Conservation (phyloP, 164 flowering plant species). For the Macadamia integrifolia region DNA sequence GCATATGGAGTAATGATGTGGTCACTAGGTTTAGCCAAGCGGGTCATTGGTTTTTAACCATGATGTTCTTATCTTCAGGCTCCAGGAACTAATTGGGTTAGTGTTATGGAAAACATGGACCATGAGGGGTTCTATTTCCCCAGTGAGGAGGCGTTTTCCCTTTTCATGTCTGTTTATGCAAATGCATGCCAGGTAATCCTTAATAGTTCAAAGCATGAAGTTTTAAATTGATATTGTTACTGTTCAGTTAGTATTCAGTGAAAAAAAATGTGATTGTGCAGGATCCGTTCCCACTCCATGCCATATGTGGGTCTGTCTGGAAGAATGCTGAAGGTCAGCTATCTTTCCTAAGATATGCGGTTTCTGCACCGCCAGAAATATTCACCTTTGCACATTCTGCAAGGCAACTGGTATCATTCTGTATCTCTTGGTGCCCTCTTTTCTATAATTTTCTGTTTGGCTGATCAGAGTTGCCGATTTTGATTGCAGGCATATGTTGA, state of each 20-base stretch:
- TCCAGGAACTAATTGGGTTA: conserved; percentile 68
- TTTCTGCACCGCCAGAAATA: conserved; percentile 66
- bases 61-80: conserved; percentile 48
- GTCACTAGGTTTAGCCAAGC: background rate
- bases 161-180: conserved; percentile 66
- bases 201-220: too few relatives aligned
- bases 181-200: conserved; percentile 38
- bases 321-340: conserved; percentile 78
- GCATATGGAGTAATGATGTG: background rate
- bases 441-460: conserved; percentile 1
- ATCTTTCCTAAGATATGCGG: conserved; percentile 81
- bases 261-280: conserved; percentile 21
- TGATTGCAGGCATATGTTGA: conserved; percentile 53
- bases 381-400: conserved; percentile 66
- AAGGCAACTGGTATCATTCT: conserved; percentile 56
- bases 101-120: conserved; percentile 80
- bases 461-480: conserved; percentile 1
- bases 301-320: conserved; percentile 81
- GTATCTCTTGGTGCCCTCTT: background rate
- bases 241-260: conserved; percentile 3
- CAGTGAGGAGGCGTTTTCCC: conserved; percentile 59
- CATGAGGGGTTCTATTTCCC: conserved; percentile 89
- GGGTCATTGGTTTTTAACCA: conserved; percentile 3
- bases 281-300: conserved; percentile 88
- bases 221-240: background rate